A percentile compares a stretch with the other conserved stretches of the same genome.
Conservation (phyloP, 139 green algal species). For the Coccomyxa sp. region DNA sequence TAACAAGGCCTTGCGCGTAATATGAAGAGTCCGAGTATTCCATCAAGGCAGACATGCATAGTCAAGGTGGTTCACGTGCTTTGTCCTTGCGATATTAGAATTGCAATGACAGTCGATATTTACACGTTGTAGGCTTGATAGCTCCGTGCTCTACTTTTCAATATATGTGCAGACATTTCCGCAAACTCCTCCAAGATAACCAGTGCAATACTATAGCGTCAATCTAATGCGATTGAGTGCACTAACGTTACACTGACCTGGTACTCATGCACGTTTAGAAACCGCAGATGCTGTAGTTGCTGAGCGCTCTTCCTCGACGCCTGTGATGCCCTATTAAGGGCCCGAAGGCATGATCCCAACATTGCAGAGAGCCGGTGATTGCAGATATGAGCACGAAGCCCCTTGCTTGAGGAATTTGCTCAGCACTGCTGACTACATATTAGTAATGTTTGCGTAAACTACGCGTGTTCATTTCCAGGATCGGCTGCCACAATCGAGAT, state of each 20-base stretch:
- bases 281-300: slow-evolving; percentile 54
- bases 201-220: not conserved
- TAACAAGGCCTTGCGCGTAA: not conserved
- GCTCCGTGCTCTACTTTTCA: not conserved
- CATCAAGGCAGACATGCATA: not conserved
- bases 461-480: no score
- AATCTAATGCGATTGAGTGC: not conserved
- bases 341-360: not conserved
- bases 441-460: no score
- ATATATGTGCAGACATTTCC: not conserved
- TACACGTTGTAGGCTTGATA: not conserved
- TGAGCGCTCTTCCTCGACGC: not conserved
- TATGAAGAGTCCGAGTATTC: not conserved
- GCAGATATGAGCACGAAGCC: no score
- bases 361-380: not conserved
- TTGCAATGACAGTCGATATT: not conserved
- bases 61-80: not conserved
- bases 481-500: no score
- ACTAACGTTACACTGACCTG: slow-evolving; percentile 54
- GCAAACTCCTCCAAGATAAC: not conserved
- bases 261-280: slow-evolving; percentile 96
- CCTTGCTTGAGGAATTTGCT: no score
- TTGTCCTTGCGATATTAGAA: not conserved
- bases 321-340: not conserved
- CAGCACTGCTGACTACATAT: no score